A percentile compares a stretch with the other conserved stretches of the same genome.
These are phyloP conservation scores for Zangia roseola DNA, from an alignment of 768 basidiomycete genomes.

Conservation along the genomic window DNA sequence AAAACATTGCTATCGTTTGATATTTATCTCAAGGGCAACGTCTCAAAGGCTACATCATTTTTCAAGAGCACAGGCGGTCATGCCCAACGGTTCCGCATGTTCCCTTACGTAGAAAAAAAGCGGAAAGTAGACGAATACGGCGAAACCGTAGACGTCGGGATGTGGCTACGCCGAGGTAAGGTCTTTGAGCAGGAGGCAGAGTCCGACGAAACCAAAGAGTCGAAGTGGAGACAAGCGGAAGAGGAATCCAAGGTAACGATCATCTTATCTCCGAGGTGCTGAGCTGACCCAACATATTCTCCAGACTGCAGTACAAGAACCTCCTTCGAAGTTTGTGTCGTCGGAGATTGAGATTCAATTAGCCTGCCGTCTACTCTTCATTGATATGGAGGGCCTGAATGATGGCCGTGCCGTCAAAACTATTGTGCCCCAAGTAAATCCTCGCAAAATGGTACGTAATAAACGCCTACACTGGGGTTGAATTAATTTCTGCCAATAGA, in stretches of 20 bases:
- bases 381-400: constrained; percentile 95
- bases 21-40: constrained; percentile 96
- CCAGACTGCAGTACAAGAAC: constrained; percentile 75
- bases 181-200: constrained; percentile 89
- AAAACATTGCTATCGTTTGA: constrained; percentile 86
- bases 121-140: constrained; percentile 93
- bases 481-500: constrained; percentile 44
- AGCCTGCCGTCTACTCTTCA: constrained; percentile 82
- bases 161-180: constrained; percentile 93
- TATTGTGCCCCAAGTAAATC: constrained; percentile 94
- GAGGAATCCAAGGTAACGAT: constrained; percentile 70
- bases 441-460: constrained; percentile 80
- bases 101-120: constrained; percentile 93
- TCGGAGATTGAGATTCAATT: constrained; percentile 76
- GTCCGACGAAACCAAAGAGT: constrained; percentile 74
- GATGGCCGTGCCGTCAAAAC: constrained; percentile 97
- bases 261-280: neutral
- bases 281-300: constrained; percentile 7
- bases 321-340: constrained; percentile 88
- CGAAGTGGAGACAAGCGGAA: constrained; percentile 60
- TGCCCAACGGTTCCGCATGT: constrained; percentile 89
- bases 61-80: constrained; percentile 77
- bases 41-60: constrained; percentile 80
- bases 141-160: constrained; percentile 90
- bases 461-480: neutral